phyloP scores from a whole-genome alignment of 768 basidiomycete genomes.

The Galerina marginata region DNA sequence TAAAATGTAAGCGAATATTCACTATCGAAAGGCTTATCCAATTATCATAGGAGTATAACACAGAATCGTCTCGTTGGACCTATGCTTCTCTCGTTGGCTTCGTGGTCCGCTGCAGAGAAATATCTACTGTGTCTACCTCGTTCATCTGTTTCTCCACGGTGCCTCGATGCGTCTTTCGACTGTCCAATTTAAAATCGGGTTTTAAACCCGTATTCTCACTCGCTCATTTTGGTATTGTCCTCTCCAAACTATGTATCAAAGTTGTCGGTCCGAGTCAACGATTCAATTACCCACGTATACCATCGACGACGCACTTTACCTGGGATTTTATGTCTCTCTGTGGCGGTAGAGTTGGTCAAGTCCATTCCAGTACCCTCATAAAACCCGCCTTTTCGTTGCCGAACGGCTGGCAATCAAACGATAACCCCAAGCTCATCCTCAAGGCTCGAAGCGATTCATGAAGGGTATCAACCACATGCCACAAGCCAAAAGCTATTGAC shows the following conservation, averaged over 20 bases:
- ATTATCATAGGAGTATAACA: no score
- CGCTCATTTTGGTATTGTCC: no score
- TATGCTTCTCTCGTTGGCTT: no score
- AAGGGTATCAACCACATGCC: constrained; percentile 7
- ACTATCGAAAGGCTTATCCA: neutral
- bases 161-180: no score
- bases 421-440: constrained; percentile 10
- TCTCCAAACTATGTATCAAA: no score
- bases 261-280: no score
- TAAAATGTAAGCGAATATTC: neutral
- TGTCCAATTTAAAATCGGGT: no score
- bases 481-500: constrained; percentile 5
- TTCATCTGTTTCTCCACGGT: no score
- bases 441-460: constrained; percentile 1
- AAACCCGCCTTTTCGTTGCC: constrained; percentile 1
- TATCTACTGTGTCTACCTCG: no score
- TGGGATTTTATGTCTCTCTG: neutral
- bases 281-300: neutral
- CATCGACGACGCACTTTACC: neutral
- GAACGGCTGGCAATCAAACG: constrained; percentile 22
- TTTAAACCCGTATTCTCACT: no score
- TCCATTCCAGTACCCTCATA: neutral
- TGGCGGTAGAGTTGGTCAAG: neutral
- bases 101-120: no score
- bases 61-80: no score